Percentiles rank a stretch among this genome's conserved stretches.
phyloP scores from a whole-genome alignment of 345 rosid species.

The Euphorbia tirucalli region DNA sequence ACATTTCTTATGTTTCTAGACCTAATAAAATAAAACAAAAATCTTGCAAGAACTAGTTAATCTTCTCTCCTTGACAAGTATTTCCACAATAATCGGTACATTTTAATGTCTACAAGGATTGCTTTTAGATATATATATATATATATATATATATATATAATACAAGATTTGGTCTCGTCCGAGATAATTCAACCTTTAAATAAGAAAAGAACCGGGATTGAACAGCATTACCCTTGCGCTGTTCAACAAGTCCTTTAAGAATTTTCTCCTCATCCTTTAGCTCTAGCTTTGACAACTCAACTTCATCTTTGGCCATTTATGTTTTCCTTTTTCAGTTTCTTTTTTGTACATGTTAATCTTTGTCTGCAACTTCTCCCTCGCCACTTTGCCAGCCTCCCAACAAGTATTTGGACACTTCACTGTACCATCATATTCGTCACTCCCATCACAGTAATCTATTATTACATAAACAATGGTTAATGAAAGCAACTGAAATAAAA shows the following conservation, averaged over 20 bases:
- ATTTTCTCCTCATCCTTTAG: conserved; percentile 71
- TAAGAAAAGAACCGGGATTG: background rate
- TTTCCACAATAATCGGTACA: no score
- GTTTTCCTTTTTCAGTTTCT: conserved; percentile 57
- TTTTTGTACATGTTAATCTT: conserved; percentile 60
- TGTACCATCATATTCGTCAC: conserved; percentile 82
- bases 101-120: no score
- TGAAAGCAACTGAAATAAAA: background rate
- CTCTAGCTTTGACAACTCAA: conserved; percentile 57
- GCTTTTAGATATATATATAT: no score
- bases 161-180: background rate
- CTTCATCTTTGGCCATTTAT: conserved; percentile 61
- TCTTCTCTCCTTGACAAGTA: no score
- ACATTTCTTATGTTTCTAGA: background rate
- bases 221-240: conserved; percentile 56
- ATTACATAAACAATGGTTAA: conserved; percentile 1
- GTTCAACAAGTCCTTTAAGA: conserved; percentile 64
- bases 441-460: conserved; percentile 79
- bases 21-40: background rate
- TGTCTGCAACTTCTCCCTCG: conserved; percentile 63
- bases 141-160: no score
- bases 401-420: conserved; percentile 73
- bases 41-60: no score
- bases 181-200: conserved; percentile 2
- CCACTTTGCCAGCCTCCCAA: conserved; percentile 91